phyloP scores from a whole-genome alignment of 345 rosid genomes.

The Euphorbia peplus region DNA sequence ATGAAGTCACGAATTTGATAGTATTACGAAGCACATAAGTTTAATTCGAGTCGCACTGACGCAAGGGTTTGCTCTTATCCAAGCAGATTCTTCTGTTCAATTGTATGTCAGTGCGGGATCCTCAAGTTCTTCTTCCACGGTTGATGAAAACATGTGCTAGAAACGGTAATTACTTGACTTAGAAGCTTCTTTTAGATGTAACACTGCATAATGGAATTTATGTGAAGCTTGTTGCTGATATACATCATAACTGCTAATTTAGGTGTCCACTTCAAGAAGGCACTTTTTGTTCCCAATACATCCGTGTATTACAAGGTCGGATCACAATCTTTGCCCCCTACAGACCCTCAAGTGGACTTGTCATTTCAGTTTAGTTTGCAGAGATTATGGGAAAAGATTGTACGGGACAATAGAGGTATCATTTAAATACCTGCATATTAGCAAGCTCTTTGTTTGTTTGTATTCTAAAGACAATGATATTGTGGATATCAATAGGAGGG shows the following conservation, averaged over 20 bases:
- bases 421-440: background rate
- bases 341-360: constrained; percentile 50
- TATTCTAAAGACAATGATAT: constrained; percentile 5
- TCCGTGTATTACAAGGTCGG: constrained; percentile 85
- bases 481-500: constrained; percentile 32
- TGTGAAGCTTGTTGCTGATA: background rate
- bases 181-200: constrained; percentile 14
- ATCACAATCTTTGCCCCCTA: constrained; percentile 44
- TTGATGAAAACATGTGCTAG: constrained; percentile 49
- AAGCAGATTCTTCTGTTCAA: constrained; percentile 87
- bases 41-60: constrained; percentile 10
- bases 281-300: constrained; percentile 80
- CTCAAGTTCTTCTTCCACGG: constrained; percentile 63
- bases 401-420: constrained; percentile 54
- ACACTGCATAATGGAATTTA: constrained; percentile 1
- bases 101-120: constrained; percentile 93
- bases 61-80: constrained; percentile 7
- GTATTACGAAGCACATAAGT: background rate
- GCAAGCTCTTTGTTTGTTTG: background rate
- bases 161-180: constrained; percentile 39
- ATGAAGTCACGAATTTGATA: background rate
- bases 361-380: constrained; percentile 82
- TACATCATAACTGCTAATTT: constrained; percentile 14
- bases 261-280: constrained; percentile 86
- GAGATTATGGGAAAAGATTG: constrained; percentile 73